Conservation (phyloP, 345 rosid genomes). For the Bretschneidera sinensis region DNA sequence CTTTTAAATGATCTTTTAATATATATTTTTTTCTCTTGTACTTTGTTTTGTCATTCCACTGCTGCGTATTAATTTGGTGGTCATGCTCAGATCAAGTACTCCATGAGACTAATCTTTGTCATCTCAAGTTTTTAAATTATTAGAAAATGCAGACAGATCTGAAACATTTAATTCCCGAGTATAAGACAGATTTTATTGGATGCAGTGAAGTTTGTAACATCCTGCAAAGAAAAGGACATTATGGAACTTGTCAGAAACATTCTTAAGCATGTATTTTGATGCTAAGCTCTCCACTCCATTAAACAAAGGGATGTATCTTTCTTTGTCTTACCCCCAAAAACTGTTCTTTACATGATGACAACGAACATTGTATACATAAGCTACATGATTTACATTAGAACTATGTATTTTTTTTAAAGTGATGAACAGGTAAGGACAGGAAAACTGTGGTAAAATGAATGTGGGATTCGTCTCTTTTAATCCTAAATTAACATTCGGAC, state of each 20-base stretch:
- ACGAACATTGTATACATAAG: neutral
- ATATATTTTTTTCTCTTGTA: too few relatives aligned
- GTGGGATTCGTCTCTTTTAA: slow-evolving; percentile 5
- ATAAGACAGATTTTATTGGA: slow-evolving; percentile 9
- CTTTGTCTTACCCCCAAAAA: too few relatives aligned
- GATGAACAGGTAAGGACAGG: neutral
- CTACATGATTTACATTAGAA: slow-evolving; percentile 1
- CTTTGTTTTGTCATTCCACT: too few relatives aligned
- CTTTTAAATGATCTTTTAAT: neutral
- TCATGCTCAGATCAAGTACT: too few relatives aligned
- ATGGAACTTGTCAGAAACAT: slow-evolving; percentile 46
- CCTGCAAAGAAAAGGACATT: slow-evolving; percentile 50
- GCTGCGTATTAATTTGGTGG: too few relatives aligned
- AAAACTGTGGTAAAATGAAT: slow-evolving; percentile 2
- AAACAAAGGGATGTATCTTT: neutral
- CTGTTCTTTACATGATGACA: too few relatives aligned
- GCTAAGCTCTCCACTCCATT: slow-evolving; percentile 10
- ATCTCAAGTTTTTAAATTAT: too few relatives aligned
- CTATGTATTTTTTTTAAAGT: neutral
- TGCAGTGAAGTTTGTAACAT: slow-evolving; percentile 64
- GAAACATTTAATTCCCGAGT: slow-evolving; percentile 22
- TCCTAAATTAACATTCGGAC: neutral
- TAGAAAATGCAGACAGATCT: too few relatives aligned
- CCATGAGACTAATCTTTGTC: too few relatives aligned
- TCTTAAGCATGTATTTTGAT: slow-evolving; percentile 48